phyloP scores from a whole-genome alignment of 2,329 filamentous ascomycete genomes.

The Aspergillus ruber region DNA sequence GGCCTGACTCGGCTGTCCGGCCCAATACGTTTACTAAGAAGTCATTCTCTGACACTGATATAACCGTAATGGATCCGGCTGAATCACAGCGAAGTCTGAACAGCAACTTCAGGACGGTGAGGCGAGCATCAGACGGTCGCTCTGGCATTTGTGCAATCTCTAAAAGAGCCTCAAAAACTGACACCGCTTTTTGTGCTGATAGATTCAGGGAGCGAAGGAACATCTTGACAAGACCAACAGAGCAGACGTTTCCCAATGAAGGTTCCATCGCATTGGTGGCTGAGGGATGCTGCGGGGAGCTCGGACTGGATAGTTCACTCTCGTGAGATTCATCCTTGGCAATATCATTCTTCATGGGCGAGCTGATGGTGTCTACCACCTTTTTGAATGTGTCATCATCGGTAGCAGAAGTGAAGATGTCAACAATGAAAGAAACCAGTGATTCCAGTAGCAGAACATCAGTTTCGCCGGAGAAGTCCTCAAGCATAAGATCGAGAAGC shows the following conservation, averaged over 20 bases:
- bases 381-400: slow-evolving; percentile 27
- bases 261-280: slow-evolving; percentile 24
- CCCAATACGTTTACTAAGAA: slow-evolving; percentile 66
- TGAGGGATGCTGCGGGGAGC: slow-evolving; percentile 25
- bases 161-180: slow-evolving; percentile 58
- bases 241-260: slow-evolving; percentile 56
- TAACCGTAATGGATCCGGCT: slow-evolving; percentile 67
- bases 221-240: slow-evolving; percentile 64
- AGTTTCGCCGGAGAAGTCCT: slow-evolving; percentile 30
- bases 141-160: slow-evolving; percentile 55
- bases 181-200: slow-evolving; percentile 58
- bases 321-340: slow-evolving; percentile 26
- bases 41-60: slow-evolving; percentile 63
- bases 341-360: slow-evolving; percentile 30
- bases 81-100: slow-evolving; percentile 81
- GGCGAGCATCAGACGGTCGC: slow-evolving; percentile 61
- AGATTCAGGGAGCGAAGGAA: slow-evolving; percentile 68
- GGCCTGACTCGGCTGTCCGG: slow-evolving; percentile 51
- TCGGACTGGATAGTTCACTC: slow-evolving; percentile 34
- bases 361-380: slow-evolving; percentile 27
- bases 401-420: slow-evolving; percentile 21
- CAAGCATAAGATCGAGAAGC: slow-evolving; percentile 26
- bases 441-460: slow-evolving; percentile 34
- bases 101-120: slow-evolving; percentile 69
- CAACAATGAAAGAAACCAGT: slow-evolving; percentile 33